Base-by-base conservation (phyloP, 164 flowering plant genomes). In the Vitis amurensis region DNA sequence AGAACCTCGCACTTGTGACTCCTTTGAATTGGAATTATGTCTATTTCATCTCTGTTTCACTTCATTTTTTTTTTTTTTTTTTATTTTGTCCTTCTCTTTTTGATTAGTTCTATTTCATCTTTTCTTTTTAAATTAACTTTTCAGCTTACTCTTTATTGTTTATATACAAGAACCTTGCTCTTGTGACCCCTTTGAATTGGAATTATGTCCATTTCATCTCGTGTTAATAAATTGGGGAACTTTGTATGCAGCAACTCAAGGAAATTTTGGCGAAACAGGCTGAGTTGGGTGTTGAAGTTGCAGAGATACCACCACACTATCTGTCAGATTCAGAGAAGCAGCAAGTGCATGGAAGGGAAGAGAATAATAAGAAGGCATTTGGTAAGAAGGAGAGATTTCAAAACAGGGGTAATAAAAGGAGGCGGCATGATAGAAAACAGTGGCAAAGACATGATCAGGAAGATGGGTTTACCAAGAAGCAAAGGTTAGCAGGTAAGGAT, bases 261-360 rank as follows among this genome's bases (percentile, higher is more conserved):
- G 94, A 91, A 72, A 82, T 95, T 37, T 77, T 95, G 69, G 86
- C 90, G 50, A 91, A 89, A 81, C 99, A 95, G 69, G 97, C 91
- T 66, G 97, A 93, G 75, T 72, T 95, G 62, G 99, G 99, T 23
- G 81, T 87, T 72, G 97, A 90, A 83, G 94, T 95, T 77, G 91
- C 94, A 9, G 99, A 93, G 78, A 68, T 93, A 76, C 98, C 99
- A 27, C 71, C 90, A 17, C 50, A 76, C 65, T 95, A 91, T 81
- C 75, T 95, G 16, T 78, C 75, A 37, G 94, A 90, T 59, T 58
- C 84, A 1, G 88, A 82, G 68, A 76, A 76, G 58, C 84, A 76
- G 58, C 84, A 71, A 61, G 74, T 23, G n/a, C 47, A 58, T 23
- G 70, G 48, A 59, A 71, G 29, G 15, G 77, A 59, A 53, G 77